Conservation (phyloP, 2,329 filamentous ascomycete species). For the Zarea fungicola region DNA sequence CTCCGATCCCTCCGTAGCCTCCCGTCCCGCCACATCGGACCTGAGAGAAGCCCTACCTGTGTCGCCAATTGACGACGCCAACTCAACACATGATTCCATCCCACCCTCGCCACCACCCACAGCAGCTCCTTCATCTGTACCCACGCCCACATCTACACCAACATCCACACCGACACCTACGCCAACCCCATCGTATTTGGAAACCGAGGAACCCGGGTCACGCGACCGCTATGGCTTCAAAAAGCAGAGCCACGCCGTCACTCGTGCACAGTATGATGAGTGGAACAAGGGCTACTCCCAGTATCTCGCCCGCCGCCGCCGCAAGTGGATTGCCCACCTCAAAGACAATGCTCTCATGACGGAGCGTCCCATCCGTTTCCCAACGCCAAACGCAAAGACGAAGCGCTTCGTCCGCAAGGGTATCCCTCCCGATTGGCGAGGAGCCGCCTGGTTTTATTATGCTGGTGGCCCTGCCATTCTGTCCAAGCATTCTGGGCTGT, state of each 20-base stretch:
- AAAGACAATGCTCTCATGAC: constrained; percentile 70
- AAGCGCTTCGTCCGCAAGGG: constrained; percentile 91
- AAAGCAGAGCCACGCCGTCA: constrained; percentile 77
- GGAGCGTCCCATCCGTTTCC: constrained; percentile 69
- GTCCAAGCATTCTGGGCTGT: constrained; percentile 70
- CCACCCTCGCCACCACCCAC: constrained; percentile 13
- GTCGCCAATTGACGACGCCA: constrained; percentile 15
- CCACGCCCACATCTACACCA: no score
- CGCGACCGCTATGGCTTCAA: constrained; percentile 91
- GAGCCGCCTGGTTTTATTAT: constrained; percentile 97
- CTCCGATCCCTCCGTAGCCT: constrained; percentile 36
- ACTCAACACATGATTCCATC: constrained; percentile 5
- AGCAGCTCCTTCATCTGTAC: constrained; percentile 10
- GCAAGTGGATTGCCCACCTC: constrained; percentile 78
- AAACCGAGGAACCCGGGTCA: constrained; percentile 43
- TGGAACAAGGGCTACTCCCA: constrained; percentile 74
- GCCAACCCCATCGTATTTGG: constrained; percentile 19
- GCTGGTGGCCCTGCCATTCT: constrained; percentile 79
- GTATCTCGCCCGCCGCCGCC: constrained; percentile 67
- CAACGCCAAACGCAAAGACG: constrained; percentile 72
- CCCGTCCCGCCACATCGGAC: constrained; percentile 20
- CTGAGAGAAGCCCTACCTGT: constrained; percentile 13
- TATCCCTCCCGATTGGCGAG: constrained; percentile 88
- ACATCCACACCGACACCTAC: no score
- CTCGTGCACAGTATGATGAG: constrained; percentile 68